These are phyloP conservation scores for Termitomyces sp. DNA, from an alignment of 768 basidiomycete genomes.

Conservation along the genomic window DNA sequence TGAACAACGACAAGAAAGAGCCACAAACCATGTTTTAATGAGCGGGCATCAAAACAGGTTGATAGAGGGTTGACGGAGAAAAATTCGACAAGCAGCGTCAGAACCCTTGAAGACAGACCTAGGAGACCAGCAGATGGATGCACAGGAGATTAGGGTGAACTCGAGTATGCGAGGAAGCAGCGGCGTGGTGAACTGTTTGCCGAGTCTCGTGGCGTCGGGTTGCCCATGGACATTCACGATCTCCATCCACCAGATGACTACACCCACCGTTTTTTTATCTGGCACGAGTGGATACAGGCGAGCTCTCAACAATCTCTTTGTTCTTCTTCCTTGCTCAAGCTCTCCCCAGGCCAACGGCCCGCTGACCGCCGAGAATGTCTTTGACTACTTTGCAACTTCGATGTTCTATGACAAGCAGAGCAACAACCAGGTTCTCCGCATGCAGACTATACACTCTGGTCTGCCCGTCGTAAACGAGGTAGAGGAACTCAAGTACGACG, in stretches of 20 bases:
- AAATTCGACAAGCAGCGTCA: constrained; percentile 14
- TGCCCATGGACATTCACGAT: constrained; percentile 45
- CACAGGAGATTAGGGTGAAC: not conserved
- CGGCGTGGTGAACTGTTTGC: not conserved
- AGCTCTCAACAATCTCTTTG: constrained; percentile 3
- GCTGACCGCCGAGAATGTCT: constrained; percentile 69
- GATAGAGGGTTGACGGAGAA: constrained; percentile 7
- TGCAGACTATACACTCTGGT: constrained; percentile 91
- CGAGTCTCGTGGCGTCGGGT: constrained; percentile 4
- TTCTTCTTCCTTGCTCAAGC: constrained; percentile 1
- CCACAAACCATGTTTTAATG: not conserved
- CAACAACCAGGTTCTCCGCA: constrained; percentile 87
- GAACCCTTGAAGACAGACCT: constrained; percentile 25
- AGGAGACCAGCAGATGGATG: constrained; percentile 18
- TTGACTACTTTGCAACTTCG: constrained; percentile 86
- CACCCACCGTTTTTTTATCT: constrained; percentile 79
- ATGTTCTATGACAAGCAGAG: constrained; percentile 96
- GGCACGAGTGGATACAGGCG: constrained; percentile 88
- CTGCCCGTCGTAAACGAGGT: constrained; percentile 71
- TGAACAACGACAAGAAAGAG: constrained; percentile 7
- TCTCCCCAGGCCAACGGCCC: constrained; percentile 63
- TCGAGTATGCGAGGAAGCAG: not conserved
- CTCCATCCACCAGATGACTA: constrained; percentile 80
- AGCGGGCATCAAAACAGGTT: not conserved
- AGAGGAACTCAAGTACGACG: constrained; percentile 76